Evolutionary conservation across 2,329 filamentous ascomycete genomes (phyloP), one percentile per base, ranked within the genome.

Genomic region (Fusarium torulosum): DNA sequence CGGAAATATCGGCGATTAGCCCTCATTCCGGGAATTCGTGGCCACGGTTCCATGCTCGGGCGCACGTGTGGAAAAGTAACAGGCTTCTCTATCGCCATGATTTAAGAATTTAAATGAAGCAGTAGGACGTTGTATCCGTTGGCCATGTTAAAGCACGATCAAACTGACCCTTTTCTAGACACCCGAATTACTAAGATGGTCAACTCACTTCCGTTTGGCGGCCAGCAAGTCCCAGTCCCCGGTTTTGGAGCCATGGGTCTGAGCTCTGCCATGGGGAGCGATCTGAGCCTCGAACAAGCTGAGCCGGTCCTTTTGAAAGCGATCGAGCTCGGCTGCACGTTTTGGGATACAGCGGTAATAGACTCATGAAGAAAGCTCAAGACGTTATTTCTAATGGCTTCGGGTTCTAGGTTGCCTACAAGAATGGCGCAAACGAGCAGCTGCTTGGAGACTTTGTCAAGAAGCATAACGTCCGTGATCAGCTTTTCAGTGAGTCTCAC

Each of bases 301-400:
- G 59, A 62, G 25, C 59, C 59, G 6, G 53, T 84, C 0, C 74
- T 85, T 0, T 61, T 84, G 23, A 85, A 85, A 63, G 83, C 83
- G 1, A 37, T 62, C 11, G 59, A 58, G 21, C 37, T 58, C 19
- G 59, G 59, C 1, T 62, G 59, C 11, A 62, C 59, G 5, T 62
- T 62, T 21, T 62, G 59, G 59, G 59, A 62, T 14, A 62, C 59
- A n/a, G 59, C 59, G 23, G 23, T 25, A 25, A 25, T 25, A 25
- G 6, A 25, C 23, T 25, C 23, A 25, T 25, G 7, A 9, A 25
- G 7, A 9, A 5, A 25, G 23, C 23, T 8, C 7, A 25, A 25
- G 23, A 25, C n/a, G 53, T 58, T 23, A 1, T 35, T 47, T 25
- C 23, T 25, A 9, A 25, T 25, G 23, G 7, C 7, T 2, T 25